A percentile compares a stretch with the other conserved stretches of the same genome.
Evolutionary conservation across 139 green algal genomes (phyloP).

Genomic region (Chlamydomonas sp.): DNA sequence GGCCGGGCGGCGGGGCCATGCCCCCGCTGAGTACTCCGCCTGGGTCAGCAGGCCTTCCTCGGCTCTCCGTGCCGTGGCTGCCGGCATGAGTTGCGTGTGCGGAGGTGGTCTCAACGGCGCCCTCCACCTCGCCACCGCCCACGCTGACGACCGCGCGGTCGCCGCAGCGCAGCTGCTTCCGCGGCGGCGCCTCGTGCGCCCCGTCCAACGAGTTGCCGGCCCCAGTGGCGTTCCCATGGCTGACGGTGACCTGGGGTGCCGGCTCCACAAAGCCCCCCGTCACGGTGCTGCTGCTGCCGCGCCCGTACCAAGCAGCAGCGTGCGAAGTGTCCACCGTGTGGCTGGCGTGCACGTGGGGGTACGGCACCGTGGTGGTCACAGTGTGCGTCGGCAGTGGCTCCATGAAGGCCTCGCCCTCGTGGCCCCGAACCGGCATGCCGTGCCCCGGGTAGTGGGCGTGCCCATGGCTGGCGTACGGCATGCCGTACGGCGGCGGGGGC

Average conservation of each 20-base stretch:
- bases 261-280: not conserved
- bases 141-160: slow-evolving; percentile 5
- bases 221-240: not conserved
- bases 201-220: no score
- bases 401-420: no score
- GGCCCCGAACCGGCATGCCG: no score
- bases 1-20: no score
- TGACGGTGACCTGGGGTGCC: not conserved
- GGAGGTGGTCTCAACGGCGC: not conserved
- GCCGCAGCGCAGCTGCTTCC: slow-evolving; percentile 19
- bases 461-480: not conserved
- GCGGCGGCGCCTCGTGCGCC: not conserved
- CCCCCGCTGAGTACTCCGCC: no score
- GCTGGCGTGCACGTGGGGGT: not conserved
- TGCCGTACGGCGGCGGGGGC: not conserved
- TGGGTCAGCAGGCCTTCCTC: no score
- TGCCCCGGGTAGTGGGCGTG: no score
- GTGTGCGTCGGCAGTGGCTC: no score
- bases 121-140: not conserved
- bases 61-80: not conserved
- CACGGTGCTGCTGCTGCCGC: not conserved
- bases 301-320: not conserved
- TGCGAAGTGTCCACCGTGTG: not conserved
- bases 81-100: no score
- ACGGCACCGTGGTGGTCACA: not conserved